Conservation (phyloP, 1,284 basidiomycete genomes). For the Marasmius sp. region DNA sequence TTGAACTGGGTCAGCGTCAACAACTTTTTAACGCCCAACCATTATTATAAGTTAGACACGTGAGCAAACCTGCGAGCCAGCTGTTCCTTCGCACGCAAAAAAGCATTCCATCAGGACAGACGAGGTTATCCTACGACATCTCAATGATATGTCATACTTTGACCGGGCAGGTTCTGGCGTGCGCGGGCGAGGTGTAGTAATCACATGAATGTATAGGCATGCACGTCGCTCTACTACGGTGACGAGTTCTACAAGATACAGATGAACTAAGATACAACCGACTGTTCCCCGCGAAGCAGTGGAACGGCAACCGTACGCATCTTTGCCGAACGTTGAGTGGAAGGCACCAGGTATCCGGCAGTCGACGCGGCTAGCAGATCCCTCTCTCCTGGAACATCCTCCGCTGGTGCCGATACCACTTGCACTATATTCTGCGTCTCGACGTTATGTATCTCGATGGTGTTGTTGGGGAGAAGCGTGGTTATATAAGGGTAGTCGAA, state of each 20-base stretch:
- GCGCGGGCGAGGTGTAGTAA: no score
- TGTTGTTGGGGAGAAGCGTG: constrained; percentile 75
- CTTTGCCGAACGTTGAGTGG: constrained; percentile 56
- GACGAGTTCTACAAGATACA: background rate
- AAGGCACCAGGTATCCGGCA: constrained; percentile 62
- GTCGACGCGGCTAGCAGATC: constrained; percentile 46
- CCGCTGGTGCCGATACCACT: constrained; percentile 54
- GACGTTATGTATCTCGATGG: constrained; percentile 80
- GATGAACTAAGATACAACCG: background rate
- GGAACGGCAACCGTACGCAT: constrained; percentile 43
- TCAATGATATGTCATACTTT: no score
- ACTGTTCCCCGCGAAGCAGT: constrained; percentile 21
- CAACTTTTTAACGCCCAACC: no score
- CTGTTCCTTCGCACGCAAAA: no score
- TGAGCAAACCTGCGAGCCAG: no score
- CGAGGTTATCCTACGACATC: no score
- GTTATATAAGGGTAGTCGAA: constrained; percentile 82
- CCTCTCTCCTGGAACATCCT: constrained; percentile 24
- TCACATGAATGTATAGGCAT: no score
- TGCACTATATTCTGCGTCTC: constrained; percentile 77
- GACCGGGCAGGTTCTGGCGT: no score
- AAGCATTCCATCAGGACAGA: no score
- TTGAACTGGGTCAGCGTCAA: no score
- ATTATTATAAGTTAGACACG: no score
- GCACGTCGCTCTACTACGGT: no score